Evolutionary conservation across 2,329 filamentous ascomycete species (phyloP).

Genomic region (Fusarium sp.): DNA sequence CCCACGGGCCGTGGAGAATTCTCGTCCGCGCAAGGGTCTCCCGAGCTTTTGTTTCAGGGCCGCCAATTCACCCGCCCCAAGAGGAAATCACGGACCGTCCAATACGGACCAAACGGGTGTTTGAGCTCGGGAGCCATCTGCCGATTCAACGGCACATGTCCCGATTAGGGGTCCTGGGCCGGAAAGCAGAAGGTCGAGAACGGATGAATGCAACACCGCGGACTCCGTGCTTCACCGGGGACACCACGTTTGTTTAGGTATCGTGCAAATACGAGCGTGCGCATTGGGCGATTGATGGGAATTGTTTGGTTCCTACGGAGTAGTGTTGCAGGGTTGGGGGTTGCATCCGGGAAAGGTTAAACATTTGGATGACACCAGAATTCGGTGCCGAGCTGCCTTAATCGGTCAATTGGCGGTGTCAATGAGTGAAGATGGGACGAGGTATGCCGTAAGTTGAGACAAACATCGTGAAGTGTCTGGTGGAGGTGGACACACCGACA

Average conservation of each 20-base stretch:
- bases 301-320: background rate
- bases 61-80: background rate
- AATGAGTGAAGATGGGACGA: background rate
- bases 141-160: background rate
- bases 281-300: conserved; percentile 3
- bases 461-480: background rate
- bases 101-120: background rate
- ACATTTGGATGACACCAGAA: background rate
- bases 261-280: background rate
- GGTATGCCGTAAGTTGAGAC: background rate
- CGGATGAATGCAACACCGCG: background rate
- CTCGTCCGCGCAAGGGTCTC: conserved; percentile 2
- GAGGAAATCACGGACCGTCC: conserved; percentile 7
- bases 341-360: background rate
- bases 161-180: background rate
- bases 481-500: background rate
- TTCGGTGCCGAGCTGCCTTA: background rate
- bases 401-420: background rate
- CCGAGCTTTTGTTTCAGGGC: background rate
- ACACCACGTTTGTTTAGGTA: background rate
- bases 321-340: background rate
- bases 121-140: background rate
- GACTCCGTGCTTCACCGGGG: background rate
- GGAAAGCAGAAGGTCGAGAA: background rate
- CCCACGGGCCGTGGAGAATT: conserved; percentile 14